Evolutionary conservation across 2,329 filamentous ascomycete genomes (phyloP), one percentile per base, ranked within the genome.

Genomic region (Scorias spongiosa): DNA sequence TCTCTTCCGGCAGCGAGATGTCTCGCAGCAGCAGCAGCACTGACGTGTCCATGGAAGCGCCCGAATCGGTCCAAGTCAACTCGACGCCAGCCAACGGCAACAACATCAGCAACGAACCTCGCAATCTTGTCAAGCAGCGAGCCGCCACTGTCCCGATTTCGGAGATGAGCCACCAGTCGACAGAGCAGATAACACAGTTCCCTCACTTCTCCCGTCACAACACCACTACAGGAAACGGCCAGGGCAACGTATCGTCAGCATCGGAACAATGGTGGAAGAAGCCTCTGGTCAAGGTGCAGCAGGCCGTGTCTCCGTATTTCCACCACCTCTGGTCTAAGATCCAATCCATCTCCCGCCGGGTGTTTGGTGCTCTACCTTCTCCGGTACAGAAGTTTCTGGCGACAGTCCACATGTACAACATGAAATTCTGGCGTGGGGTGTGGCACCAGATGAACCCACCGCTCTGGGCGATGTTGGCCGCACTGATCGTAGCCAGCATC

Each of bases 381-480:
- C 64, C 68, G 14, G 47, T 75, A 1, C 77, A 80, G 53, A 70
- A 64, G 42, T 51, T 58, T 6, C 55, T 79, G 3, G 62, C 66
- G 9, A 65, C 60, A 18, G 49, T 66, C 14, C 65, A 61, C 39
- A 61, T 56, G 29, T 64, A 61, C 37, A 43, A 66, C 28, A 54
- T 53, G 62, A 74, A 61, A 49, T 80, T 84, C 53, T 64, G 75
- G 52, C 65, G 65, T 41, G 87, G 87, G 42, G 60, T 88, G 10
- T 91, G 84, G 83, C 82, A 84, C 40, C 94, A 95, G 62, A 96
- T 98, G 89, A 96, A 96, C 64, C 89, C 91, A 37, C 91, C 91
- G 1, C 78, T 98, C 20, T 96, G 88, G 87, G 88, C 91, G 28
- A 96, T 98, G 91, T 68, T 96, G 29, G 69, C 80, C 34, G 85